A percentile compares a stretch with the other conserved stretches of the same genome.
These are phyloP conservation scores for Acer yangbiense DNA, from an alignment of 345 rosid species.

Conservation along the genomic window DNA sequence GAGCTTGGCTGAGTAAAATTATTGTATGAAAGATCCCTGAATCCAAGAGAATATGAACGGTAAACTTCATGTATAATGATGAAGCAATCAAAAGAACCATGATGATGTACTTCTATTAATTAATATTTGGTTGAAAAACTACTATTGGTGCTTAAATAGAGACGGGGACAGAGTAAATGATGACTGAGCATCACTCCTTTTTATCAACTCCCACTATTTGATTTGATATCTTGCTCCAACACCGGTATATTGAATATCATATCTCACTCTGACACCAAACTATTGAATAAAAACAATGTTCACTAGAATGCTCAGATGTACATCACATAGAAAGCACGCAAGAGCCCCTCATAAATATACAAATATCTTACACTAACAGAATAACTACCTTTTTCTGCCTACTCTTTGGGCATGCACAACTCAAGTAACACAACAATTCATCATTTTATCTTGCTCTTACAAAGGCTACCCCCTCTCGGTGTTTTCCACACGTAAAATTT, in stretches of 20 bases:
- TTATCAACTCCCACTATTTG: background rate
- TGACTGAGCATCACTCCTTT: background rate
- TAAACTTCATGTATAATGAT: background rate
- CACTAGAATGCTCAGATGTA: background rate
- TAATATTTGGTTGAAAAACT: background rate
- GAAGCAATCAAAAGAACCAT: background rate
- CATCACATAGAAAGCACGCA: background rate
- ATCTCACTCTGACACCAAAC: background rate
- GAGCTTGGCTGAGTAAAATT: slow-evolving; percentile 57
- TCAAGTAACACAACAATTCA: background rate
- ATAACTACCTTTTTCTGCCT: background rate
- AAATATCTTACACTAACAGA: background rate
- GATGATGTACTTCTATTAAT: background rate
- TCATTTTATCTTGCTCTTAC: background rate
- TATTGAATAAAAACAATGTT: background rate
- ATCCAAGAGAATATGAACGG: slow-evolving; percentile 6
- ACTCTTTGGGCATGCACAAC: background rate
- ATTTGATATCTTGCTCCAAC: too few species aligned
- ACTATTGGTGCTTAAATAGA: background rate
- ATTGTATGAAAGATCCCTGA: slow-evolving; percentile 82
- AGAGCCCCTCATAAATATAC: background rate
- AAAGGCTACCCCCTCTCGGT: background rate
- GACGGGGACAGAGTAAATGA: background rate
- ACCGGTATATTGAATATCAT: background rate
- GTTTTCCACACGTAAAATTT: background rate